A percentile compares a stretch with the other conserved stretches of the same genome.
phyloP scores from a whole-genome alignment of 495 filamentous ascomycete species.

The Physcia stellaris region DNA sequence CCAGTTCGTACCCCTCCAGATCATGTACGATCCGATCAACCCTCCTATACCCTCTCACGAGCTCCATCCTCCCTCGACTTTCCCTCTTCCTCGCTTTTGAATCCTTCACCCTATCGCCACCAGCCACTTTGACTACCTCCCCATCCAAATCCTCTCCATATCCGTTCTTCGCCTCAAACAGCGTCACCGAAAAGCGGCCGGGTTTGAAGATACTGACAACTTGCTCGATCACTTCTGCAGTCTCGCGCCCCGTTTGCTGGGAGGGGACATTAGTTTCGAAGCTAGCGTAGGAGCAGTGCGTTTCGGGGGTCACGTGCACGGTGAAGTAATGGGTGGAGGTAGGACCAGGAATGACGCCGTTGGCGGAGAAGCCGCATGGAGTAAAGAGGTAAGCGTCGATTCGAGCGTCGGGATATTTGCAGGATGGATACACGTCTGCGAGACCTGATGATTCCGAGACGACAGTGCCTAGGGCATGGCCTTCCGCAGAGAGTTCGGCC shows the following conservation, averaged over 20 bases:
- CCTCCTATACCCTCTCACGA: slow-evolving; percentile 73
- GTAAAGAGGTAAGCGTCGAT: slow-evolving; percentile 96
- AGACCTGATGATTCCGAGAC: slow-evolving; percentile 88
- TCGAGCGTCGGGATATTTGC: slow-evolving; percentile 79
- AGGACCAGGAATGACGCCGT: slow-evolving; percentile 84
- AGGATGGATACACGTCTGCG: slow-evolving; percentile 74
- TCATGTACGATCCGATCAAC: slow-evolving; percentile 95
- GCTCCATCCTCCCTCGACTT: slow-evolving; percentile 51
- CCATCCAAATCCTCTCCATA: slow-evolving; percentile 26
- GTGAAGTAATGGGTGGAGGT: slow-evolving; percentile 87
- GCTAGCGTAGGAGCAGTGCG: slow-evolving; percentile 94
- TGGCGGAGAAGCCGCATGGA: slow-evolving; percentile 96
- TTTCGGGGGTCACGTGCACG: slow-evolving; percentile 96
- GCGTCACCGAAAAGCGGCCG: slow-evolving; percentile 88
- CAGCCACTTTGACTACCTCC: slow-evolving; percentile 19
- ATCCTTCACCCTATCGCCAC: slow-evolving; percentile 18
- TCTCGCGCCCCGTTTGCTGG: slow-evolving; percentile 73
- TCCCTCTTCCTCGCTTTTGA: slow-evolving; percentile 33
- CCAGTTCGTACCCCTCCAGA: slow-evolving; percentile 90
- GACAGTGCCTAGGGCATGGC: slow-evolving; percentile 83
- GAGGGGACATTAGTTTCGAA: slow-evolving; percentile 99
- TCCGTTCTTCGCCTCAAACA: slow-evolving; percentile 78
- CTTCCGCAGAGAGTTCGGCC: slow-evolving; percentile 75
- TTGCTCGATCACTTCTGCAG: slow-evolving; percentile 79
- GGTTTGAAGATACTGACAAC: slow-evolving; percentile 94